Conservation (phyloP, 2,329 filamentous ascomycete genomes). For the Spiromastix sp. region DNA sequence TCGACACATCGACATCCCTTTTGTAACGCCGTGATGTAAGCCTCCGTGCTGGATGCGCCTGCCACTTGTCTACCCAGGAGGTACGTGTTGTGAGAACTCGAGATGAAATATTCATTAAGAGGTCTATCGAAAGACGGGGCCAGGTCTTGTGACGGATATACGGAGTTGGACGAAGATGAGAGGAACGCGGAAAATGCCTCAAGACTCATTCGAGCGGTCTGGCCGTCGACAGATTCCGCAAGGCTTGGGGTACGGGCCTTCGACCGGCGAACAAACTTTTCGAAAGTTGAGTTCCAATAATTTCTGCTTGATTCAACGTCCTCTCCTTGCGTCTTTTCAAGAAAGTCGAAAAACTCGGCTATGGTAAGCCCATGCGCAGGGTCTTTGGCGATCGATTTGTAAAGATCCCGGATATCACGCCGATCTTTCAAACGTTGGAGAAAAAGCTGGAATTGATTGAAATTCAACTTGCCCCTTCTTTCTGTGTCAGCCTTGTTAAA, state of each 20-base stretch:
- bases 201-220: slow-evolving; percentile 58
- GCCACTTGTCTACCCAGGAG: slow-evolving; percentile 82
- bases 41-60: slow-evolving; percentile 84
- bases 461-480: slow-evolving; percentile 58
- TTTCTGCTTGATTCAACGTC: slow-evolving; percentile 56
- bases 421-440: slow-evolving; percentile 73
- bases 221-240: slow-evolving; percentile 32
- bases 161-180: slow-evolving; percentile 61
- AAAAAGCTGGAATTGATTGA: slow-evolving; percentile 73
- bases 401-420: slow-evolving; percentile 68
- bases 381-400: slow-evolving; percentile 50
- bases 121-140: slow-evolving; percentile 65
- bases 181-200: slow-evolving; percentile 69
- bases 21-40: slow-evolving; percentile 80
- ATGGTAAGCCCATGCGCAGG: slow-evolving; percentile 56
- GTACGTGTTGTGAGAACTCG: slow-evolving; percentile 97
- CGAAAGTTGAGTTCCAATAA: slow-evolving; percentile 64
- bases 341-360: slow-evolving; percentile 64
- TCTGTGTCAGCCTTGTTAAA: slow-evolving; percentile 64
- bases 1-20: slow-evolving; percentile 91
- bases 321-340: slow-evolving; percentile 64
- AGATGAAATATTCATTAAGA: slow-evolving; percentile 95
- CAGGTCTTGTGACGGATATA: slow-evolving; percentile 51
- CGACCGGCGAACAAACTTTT: slow-evolving; percentile 54
- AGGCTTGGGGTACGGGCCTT: slow-evolving; percentile 37